Conservation (phyloP, 2,329 filamentous ascomycete species). For the Teratosphaeria destructans region DNA sequence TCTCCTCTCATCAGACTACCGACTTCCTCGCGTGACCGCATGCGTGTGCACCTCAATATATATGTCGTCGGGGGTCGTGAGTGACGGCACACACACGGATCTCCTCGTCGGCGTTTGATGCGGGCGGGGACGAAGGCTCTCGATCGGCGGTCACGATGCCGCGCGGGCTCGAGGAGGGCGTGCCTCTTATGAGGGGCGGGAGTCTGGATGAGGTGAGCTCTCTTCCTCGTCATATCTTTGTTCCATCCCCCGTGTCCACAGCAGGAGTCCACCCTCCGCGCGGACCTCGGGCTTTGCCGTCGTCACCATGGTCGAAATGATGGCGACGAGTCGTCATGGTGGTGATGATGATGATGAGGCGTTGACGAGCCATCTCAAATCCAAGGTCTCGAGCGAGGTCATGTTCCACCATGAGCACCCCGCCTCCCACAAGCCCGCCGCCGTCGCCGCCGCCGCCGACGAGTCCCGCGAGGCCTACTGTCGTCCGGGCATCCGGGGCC, state of each 20-base stretch:
- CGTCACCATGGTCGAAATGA: background rate
- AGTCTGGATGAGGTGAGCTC: slow-evolving; percentile 1
- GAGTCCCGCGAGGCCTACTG: slow-evolving; percentile 18
- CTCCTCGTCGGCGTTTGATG: background rate
- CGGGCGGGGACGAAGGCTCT: too few species aligned
- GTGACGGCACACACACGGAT: background rate
- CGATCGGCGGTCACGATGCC: background rate
- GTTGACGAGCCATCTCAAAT: background rate
- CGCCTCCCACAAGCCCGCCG: slow-evolving; percentile 1
- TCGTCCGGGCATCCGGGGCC: slow-evolving; percentile 29
- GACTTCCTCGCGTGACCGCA: too few species aligned
- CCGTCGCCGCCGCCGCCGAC: background rate
- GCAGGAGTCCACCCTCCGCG: background rate
- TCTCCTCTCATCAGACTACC: background rate
- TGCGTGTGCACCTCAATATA: background rate
- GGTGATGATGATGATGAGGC: background rate
- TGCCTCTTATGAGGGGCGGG: slow-evolving; percentile 1
- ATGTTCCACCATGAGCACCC: background rate
- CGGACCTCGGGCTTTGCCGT: background rate
- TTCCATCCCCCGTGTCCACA: background rate
- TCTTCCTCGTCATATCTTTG: background rate
- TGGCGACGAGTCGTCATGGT: background rate
- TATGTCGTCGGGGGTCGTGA: too few species aligned
- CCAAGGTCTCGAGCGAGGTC: slow-evolving; percentile 1
- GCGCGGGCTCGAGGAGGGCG: background rate